These are phyloP conservation scores for Pyricularia grisea DNA, from an alignment of 2,329 filamentous ascomycete genomes.

Conservation along the genomic window DNA sequence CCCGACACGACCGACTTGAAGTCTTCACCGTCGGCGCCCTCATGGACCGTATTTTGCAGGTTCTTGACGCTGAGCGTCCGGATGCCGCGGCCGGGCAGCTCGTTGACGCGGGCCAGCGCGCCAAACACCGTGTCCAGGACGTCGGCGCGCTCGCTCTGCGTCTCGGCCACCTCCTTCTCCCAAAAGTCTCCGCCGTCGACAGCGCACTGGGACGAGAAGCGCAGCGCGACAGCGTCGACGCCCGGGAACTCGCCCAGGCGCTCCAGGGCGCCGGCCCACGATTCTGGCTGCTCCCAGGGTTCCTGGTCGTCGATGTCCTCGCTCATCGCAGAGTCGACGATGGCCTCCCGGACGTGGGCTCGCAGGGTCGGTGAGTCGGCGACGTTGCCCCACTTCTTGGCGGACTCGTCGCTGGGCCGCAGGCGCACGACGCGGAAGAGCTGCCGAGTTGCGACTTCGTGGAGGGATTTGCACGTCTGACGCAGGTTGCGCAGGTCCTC, in stretches of 20 bases:
- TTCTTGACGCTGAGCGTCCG: neutral
- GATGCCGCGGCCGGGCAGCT: neutral
- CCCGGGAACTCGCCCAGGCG: neutral
- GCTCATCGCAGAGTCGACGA: neutral
- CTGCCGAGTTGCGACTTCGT: neutral
- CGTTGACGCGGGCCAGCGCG: neutral
- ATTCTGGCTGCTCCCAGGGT: neutral
- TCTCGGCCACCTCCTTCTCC: neutral
- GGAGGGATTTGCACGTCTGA: neutral
- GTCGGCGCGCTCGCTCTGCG: neutral
- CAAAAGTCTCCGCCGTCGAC: neutral
- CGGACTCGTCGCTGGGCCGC: neutral
- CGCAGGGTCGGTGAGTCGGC: neutral
- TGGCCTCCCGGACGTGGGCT: neutral
- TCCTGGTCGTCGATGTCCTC: neutral
- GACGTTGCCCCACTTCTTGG: neutral
- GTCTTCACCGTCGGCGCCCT: neutral
- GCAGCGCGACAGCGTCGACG: neutral
- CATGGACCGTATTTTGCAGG: neutral
- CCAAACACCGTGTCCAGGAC: neutral
- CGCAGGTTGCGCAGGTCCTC: neutral
- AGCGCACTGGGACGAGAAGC: neutral
- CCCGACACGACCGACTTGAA: neutral
- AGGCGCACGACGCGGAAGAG: neutral
- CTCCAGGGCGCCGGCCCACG: neutral